A percentile compares a stretch with the other conserved stretches of the same genome.
phyloP scores from a whole-genome alignment of 2,329 filamentous ascomycete species.

The Dryadomyces quercus-mongolicae region DNA sequence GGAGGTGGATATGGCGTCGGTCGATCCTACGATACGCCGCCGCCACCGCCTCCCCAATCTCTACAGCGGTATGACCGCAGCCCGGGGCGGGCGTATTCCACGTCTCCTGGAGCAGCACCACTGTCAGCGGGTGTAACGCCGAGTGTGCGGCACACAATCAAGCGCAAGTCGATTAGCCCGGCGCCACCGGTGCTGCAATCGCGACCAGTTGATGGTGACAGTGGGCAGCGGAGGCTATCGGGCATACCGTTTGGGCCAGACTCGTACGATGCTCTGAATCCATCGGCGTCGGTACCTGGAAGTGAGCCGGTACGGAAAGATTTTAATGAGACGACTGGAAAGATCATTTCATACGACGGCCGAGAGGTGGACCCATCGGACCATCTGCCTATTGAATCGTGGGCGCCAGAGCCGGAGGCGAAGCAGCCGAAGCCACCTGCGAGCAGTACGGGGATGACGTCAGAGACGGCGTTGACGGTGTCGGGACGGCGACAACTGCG shows the following conservation, averaged over 20 bases:
- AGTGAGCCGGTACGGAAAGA: slow-evolving; percentile 23
- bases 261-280: slow-evolving; percentile 63
- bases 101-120: neutral
- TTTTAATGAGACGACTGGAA: slow-evolving; percentile 45
- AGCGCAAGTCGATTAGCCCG: slow-evolving; percentile 65
- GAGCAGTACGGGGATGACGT: slow-evolving; percentile 12
- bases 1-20: slow-evolving; percentile 13
- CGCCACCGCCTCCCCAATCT: neutral
- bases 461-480: slow-evolving; percentile 12
- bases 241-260: slow-evolving; percentile 63
- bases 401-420: slow-evolving; percentile 64
- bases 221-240: slow-evolving; percentile 34
- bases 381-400: slow-evolving; percentile 63
- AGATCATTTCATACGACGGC: slow-evolving; percentile 66
- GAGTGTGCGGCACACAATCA: slow-evolving; percentile 38
- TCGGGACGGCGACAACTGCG: slow-evolving; percentile 38
- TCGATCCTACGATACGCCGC: slow-evolving; percentile 15
- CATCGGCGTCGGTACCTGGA: slow-evolving; percentile 28
- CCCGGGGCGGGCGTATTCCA: slow-evolving; percentile 24
- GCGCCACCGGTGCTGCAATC: slow-evolving; percentile 31
- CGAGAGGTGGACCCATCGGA: slow-evolving; percentile 71
- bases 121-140: slow-evolving; percentile 11
- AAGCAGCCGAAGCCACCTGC: slow-evolving; percentile 30
- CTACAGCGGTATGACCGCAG: slow-evolving; percentile 22
- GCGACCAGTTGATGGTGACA: slow-evolving; percentile 23